Base-by-base conservation (phyloP, 2,329 filamentous ascomycete genomes). In the Phialemoniopsis sp. region DNA sequence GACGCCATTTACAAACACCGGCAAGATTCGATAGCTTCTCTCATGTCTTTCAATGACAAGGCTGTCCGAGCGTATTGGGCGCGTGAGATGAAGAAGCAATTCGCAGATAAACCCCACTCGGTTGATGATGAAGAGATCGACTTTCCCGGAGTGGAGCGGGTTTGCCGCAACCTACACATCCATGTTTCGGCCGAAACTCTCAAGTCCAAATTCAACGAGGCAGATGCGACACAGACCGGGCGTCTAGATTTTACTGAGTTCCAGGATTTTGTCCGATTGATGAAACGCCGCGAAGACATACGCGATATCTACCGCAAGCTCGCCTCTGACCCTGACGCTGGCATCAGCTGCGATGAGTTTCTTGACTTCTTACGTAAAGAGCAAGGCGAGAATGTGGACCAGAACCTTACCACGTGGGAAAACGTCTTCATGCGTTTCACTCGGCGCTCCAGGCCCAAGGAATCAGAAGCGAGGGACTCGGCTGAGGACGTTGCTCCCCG, bases 161-260 rank as follows among this genome's bases (percentile, higher is more conserved):
- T 97, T 13, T 97, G 93, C 64, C 85, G 86, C 44, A 90, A 85
- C 53, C 71, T 97, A 34, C 90, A 97, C 59, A 95, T 98, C 53
- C 90, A 96, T 60, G 89, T 87, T 53, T 86, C 89, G 3, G 80
- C 83, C 44, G 76, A 79, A 39, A 83, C 86, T 34, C 70, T 97
- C 5, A 80, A 78, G 40, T 70, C 75, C 26, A 87, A 85, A 51
- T 96, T 97, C 53, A 70, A 78, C 41, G 73, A 79, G 43, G 87
- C 86, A 6, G 87, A 91, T 54, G 66, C 67, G n/a, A 72, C 75
- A 17, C 66, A 68, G 37, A 77, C 72, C 2, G 83, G 83, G 17
- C 76, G 74, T 37, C 71, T 98, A 38, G 83, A 86, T 56, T 95
- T 89, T 53, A 58, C 68, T 17, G 85, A 95, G 52, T 98, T 97